Percentiles rank a stretch among this genome's conserved stretches.
These are phyloP conservation scores for Mimosa pudica DNA, from an alignment of 306 rosid genomes.

Conservation along the genomic window DNA sequence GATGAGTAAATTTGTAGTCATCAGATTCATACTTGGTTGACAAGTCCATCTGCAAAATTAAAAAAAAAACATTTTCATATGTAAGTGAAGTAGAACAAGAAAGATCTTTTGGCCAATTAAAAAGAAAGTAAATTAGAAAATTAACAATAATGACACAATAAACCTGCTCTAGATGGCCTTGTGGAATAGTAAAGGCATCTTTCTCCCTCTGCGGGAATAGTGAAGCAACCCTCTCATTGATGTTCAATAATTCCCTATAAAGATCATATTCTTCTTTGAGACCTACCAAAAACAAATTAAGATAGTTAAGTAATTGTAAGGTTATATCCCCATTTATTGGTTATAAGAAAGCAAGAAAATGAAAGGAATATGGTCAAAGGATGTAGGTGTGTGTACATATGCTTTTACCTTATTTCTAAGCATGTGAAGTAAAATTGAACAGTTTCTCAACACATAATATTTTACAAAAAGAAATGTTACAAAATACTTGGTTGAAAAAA, in stretches of 20 bases:
- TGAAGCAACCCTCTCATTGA: constrained; percentile 47
- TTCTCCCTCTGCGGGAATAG: constrained; percentile 57
- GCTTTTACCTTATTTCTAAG: too few relatives aligned
- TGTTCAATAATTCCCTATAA: constrained; percentile 56
- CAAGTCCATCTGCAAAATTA: constrained; percentile 62
- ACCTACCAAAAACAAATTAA: constrained; percentile 37
- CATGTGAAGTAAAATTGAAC: too few relatives aligned
- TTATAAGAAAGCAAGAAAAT: too few relatives aligned
- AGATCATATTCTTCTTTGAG: constrained; percentile 29
- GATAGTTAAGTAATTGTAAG: not conserved
- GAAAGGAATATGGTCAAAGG: too few relatives aligned
- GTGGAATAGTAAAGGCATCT: constrained; percentile 69
- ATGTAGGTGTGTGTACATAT: too few relatives aligned
- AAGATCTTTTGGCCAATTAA: not conserved
- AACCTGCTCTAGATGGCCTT: constrained; percentile 88
- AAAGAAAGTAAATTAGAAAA: not conserved
- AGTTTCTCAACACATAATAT: too few relatives aligned
- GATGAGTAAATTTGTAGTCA: constrained; percentile 56
- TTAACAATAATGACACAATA: not conserved
- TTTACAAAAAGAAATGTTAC: too few relatives aligned
- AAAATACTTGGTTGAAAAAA: too few relatives aligned
- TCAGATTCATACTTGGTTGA: constrained; percentile 64
- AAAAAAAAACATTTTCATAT: not conserved
- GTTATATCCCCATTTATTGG: too few relatives aligned
- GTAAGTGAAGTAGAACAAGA: not conserved